Evolutionary conservation across 441 rosid species (phyloP).

Genomic region (Aquilaria agallochum): DNA sequence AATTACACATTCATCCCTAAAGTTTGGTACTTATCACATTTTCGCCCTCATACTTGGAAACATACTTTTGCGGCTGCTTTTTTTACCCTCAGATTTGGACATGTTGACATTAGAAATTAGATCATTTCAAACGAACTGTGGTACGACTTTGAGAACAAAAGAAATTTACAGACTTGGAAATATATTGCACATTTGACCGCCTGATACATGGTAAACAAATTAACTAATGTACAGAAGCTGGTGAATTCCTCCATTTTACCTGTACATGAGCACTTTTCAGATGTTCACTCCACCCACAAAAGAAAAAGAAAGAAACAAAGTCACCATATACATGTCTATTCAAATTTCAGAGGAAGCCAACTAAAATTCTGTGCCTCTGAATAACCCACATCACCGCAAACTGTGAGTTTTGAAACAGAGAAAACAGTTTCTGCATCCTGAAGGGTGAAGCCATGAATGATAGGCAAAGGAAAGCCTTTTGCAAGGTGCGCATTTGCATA

Average conservation of each 20-base stretch:
- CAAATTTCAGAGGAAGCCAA: neutral
- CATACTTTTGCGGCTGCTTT: neutral
- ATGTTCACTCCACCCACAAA: neutral
- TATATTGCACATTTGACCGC: too few species aligned
- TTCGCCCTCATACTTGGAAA: neutral
- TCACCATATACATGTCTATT: neutral
- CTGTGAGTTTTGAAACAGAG: slow-evolving; percentile 48
- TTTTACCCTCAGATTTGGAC: too few species aligned
- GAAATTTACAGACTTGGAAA: too few species aligned
- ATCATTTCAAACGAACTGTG: too few species aligned
- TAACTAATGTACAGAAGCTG: neutral
- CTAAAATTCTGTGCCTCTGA: slow-evolving; percentile 21
- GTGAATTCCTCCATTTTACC: neutral
- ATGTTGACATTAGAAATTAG: too few species aligned
- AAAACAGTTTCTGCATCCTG: slow-evolving; percentile 48
- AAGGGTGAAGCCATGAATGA: slow-evolving; percentile 80
- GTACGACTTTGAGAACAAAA: too few species aligned
- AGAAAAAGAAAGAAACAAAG: too few species aligned
- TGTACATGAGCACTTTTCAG: neutral
- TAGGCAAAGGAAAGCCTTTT: slow-evolving; percentile 85
- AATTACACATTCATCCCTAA: too few species aligned
- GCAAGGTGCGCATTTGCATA: slow-evolving; percentile 58
- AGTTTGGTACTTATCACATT: too few species aligned
- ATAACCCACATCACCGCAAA: slow-evolving; percentile 65
- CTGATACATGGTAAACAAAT: neutral